phyloP scores from a whole-genome alignment of 345 rosid genomes.

The Barbarea vulgaris region DNA sequence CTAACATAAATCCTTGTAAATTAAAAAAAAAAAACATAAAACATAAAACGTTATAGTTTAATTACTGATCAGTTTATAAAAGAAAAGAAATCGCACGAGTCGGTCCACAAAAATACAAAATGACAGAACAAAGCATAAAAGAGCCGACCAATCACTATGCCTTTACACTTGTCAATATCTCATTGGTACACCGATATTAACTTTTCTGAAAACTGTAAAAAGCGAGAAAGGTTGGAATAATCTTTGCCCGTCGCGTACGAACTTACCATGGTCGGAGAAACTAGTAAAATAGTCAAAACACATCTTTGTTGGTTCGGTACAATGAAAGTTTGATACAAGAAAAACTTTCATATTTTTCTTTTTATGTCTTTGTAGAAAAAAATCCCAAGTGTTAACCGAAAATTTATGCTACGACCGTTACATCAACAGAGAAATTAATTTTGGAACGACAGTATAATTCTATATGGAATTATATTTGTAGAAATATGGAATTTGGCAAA shows the following conservation, averaged over 20 bases:
- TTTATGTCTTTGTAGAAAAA: no score
- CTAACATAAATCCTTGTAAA: no score
- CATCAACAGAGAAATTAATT: no score
- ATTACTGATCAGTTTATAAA: not conserved
- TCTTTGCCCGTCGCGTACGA: constrained; percentile 8
- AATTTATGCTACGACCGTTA: no score
- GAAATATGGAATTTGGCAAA: no score
- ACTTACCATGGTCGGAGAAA: constrained; percentile 10
- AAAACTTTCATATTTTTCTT: no score
- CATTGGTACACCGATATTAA: not conserved
- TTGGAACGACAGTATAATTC: no score
- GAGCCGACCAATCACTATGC: constrained; percentile 10
- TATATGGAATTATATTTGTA: no score
- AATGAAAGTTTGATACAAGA: no score
- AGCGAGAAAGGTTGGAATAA: not conserved
- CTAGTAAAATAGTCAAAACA: constrained; percentile 6
- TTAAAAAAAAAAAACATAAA: no score
- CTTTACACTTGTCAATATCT: constrained; percentile 3
- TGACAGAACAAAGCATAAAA: constrained; percentile 5
- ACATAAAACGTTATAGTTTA: no score
- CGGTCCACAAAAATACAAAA: constrained; percentile 12
- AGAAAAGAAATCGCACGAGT: not conserved
- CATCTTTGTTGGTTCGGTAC: not conserved
- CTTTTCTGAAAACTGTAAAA: not conserved
- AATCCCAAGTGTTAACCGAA: no score